Evolutionary conservation across 257 asterid genomes (phyloP), one percentile per base, ranked within the genome.

Genomic region (Plantago elongata): DNA sequence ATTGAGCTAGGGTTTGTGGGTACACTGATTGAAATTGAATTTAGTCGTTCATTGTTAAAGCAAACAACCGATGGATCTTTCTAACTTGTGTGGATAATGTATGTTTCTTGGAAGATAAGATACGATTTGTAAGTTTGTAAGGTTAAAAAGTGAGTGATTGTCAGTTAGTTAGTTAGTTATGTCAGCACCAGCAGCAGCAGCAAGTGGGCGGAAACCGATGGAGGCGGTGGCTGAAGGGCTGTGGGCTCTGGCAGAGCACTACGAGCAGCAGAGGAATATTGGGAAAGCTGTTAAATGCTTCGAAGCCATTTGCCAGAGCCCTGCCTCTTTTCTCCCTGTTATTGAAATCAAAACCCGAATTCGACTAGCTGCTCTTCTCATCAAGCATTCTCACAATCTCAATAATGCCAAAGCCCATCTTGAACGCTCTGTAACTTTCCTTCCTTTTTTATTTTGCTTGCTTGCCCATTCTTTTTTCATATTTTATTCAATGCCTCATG

Each of bases 181-280:
- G 40, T 34, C 40, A 34, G 4, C n/a, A 7, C 40, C 4, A 34
- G 4, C 5, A 7, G 4, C 5, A 34, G 40, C 2, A 34, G 40
- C 40, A 34, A 34, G 8, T 34, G 40, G 40, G 5, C 40, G 40
- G 40, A 34, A 34, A 72, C 75, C 69, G 64, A 92, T 92, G 99
- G 97, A 92, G 72, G 84, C 74, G 72, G 95, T 85, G 80, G 97
- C 96, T 58, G 97, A 92, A 66, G 99, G 97, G 76, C 77, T 92
- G 68, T 92, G 99, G 99, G 83, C 84, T 11, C 72, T 92, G 69
- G 90, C 99, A 12, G 99, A 92, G 69, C 78, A 81, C 68, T 84
- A 84, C 79, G 99, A 92, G 91, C 84, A 78, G 82, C 75, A 78
- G 16, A 70, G 80, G 45, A 95, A 89, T 65, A 76, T 86, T 29